Percentiles rank a stretch among this genome's conserved stretches.
Evolutionary conservation across 768 basidiomycete genomes (phyloP).

Genomic region (Dentipellis fragilis): DNA sequence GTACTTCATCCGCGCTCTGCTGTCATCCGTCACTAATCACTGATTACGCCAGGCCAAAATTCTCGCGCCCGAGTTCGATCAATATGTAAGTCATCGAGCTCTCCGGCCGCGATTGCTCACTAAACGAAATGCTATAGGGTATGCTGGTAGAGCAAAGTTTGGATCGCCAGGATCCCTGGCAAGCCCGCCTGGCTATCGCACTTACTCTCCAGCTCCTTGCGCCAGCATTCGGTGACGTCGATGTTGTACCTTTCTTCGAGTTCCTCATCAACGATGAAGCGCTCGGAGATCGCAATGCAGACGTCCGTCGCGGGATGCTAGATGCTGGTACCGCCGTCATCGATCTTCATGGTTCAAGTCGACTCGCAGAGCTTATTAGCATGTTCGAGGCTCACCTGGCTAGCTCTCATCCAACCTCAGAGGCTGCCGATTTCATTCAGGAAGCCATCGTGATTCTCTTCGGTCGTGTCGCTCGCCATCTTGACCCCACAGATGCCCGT

Average conservation of each 20-base stretch:
- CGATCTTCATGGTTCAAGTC: constrained; percentile 69
- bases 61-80: constrained; percentile 85
- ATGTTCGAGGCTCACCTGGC: constrained; percentile 75
- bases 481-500: constrained; percentile 66
- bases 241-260: constrained; percentile 64
- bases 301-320: constrained; percentile 85
- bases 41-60: constrained; percentile 53
- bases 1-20: constrained; percentile 22
- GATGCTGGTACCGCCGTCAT: constrained; percentile 72
- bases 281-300: constrained; percentile 73
- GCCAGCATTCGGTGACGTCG: constrained; percentile 47
- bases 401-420: constrained; percentile 37
- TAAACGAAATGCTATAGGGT: constrained; percentile 40
- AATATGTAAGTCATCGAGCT: constrained; percentile 53
- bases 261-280: constrained; percentile 84
- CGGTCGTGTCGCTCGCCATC: constrained; percentile 83
- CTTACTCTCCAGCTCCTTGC: constrained; percentile 58
- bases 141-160: constrained; percentile 86
- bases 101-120: neutral
- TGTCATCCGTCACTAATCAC: neutral
- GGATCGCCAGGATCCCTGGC: constrained; percentile 86
- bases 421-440: constrained; percentile 79
- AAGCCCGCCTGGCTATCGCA: constrained; percentile 67
- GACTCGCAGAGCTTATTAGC: constrained; percentile 63
- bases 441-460: constrained; percentile 94